Conservation (phyloP, 257 asterid species). For the Solanum chmielewskii region DNA sequence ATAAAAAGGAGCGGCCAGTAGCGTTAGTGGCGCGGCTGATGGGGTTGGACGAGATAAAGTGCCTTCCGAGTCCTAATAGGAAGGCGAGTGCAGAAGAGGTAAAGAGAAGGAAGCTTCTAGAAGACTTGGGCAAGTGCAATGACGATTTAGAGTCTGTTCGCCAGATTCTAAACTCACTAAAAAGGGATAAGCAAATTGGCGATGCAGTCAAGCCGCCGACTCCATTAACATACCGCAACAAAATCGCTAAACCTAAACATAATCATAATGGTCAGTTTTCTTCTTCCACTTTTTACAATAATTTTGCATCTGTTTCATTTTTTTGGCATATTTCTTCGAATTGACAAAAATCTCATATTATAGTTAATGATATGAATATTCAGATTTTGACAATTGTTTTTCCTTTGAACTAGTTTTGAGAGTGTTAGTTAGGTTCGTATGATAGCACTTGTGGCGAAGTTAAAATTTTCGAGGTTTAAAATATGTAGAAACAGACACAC, state of each 20-base stretch:
- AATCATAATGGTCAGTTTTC: conserved; percentile 18
- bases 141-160: conserved; percentile 66
- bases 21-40: conserved; percentile 52
- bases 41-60: conserved; percentile 46
- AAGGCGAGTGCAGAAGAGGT: conserved; percentile 5
- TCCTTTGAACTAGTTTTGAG: background rate
- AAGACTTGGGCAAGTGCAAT: conserved; percentile 74
- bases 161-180: conserved; percentile 47
- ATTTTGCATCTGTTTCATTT: background rate
- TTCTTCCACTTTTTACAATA: background rate
- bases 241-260: background rate
- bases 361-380: too few relatives aligned
- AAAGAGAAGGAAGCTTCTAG: conserved; percentile 45
- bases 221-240: background rate
- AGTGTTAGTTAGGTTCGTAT: too few relatives aligned
- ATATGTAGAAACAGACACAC: too few relatives aligned
- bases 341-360: too few relatives aligned
- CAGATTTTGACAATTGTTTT: too few relatives aligned
- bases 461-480: too few relatives aligned
- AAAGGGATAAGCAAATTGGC: background rate
- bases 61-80: background rate
- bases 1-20: conserved; percentile 21
- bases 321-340: background rate
- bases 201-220: background rate
- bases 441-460: too few relatives aligned